Percentiles rank a stretch among this genome's conserved stretches.
Conservation (phyloP, 352 stramenopile genomes). For the Blastocystis sp. region DNA sequence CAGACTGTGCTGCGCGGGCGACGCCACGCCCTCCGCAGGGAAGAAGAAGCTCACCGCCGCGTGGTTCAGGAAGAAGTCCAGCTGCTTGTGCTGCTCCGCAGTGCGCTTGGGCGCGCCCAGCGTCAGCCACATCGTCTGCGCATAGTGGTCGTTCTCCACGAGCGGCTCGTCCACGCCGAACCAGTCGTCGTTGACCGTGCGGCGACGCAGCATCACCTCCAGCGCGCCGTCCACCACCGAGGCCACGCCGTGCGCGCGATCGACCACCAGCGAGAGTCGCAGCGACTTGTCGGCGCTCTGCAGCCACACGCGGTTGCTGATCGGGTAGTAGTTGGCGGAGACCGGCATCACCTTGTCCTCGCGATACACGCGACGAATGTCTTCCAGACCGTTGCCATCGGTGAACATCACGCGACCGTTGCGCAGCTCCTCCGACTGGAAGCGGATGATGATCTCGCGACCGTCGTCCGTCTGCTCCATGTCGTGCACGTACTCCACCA, state of each 20-base stretch:
- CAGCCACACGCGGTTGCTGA: constrained; percentile 84
- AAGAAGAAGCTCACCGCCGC: constrained; percentile 44
- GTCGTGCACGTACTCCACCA: constrained; percentile 46
- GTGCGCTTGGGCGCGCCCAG: constrained; percentile 62
- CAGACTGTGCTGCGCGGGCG: constrained; percentile 58
- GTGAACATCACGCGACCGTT: constrained; percentile 58
- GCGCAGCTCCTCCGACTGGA: constrained; percentile 62
- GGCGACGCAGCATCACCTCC: constrained; percentile 94
- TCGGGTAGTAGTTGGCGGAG: constrained; percentile 89
- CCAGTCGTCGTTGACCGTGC: constrained; percentile 78
- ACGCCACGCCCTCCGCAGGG: not conserved
- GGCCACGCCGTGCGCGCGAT: constrained; percentile 78
- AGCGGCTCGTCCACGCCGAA: constrained; percentile 80
- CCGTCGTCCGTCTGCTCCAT: constrained; percentile 65
- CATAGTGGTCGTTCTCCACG: constrained; percentile 70
- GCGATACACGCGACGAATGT: constrained; percentile 57
- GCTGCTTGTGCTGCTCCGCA: constrained; percentile 45
- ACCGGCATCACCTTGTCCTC: constrained; percentile 66
- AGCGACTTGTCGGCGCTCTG: constrained; percentile 67
- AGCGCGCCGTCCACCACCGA: constrained; percentile 78
- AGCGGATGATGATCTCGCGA: constrained; percentile 87
- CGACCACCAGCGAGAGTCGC: constrained; percentile 75
- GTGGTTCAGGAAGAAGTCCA: constrained; percentile 46
- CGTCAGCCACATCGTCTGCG: constrained; percentile 60
- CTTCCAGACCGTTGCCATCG: constrained; percentile 60